Evolutionary conservation across 352 stramenopile genomes (phyloP).

Genomic region (Globisporangium cederbergense): DNA sequence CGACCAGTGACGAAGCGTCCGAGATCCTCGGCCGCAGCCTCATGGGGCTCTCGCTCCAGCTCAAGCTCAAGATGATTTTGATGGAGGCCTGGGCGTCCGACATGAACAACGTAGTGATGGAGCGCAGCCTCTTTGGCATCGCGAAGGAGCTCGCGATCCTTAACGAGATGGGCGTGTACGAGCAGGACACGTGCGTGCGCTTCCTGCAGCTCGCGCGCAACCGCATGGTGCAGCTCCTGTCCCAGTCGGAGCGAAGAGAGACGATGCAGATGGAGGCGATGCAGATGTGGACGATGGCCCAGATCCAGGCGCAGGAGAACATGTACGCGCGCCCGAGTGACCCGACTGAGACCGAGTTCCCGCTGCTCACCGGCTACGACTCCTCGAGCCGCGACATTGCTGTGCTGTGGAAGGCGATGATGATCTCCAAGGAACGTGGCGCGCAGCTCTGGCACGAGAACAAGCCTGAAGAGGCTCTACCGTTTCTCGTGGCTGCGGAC

Average conservation of each 20-base stretch:
- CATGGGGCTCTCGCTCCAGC: constrained; percentile 74
- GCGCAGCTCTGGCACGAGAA: constrained; percentile 85
- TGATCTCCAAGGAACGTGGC: constrained; percentile 68
- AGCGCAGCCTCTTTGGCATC: constrained; percentile 78
- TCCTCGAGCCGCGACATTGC: constrained; percentile 66
- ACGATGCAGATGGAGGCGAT: constrained; percentile 58
- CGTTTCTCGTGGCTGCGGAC: constrained; percentile 74
- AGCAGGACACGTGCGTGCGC: constrained; percentile 69
- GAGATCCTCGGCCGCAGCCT: constrained; percentile 53
- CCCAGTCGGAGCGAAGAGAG: constrained; percentile 56
- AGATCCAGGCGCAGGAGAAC: constrained; percentile 63
- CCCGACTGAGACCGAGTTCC: constrained; percentile 51
- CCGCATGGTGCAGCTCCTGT: constrained; percentile 62
- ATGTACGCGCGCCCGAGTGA: constrained; percentile 34
- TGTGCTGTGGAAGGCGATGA: constrained; percentile 81
- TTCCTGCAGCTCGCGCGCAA: constrained; percentile 71
- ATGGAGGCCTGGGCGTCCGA: constrained; percentile 80
- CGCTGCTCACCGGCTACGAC: constrained; percentile 59
- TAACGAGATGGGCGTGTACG: constrained; percentile 71
- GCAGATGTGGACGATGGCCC: constrained; percentile 77
- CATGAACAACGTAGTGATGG: constrained; percentile 87
- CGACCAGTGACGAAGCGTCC: constrained; percentile 24
- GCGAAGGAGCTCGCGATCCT: constrained; percentile 80
- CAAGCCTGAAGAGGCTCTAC: constrained; percentile 77
- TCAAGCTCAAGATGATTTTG: constrained; percentile 85